Evolutionary conservation across 306 rosid genomes (phyloP).

Genomic region (Acmispon strigosus): DNA sequence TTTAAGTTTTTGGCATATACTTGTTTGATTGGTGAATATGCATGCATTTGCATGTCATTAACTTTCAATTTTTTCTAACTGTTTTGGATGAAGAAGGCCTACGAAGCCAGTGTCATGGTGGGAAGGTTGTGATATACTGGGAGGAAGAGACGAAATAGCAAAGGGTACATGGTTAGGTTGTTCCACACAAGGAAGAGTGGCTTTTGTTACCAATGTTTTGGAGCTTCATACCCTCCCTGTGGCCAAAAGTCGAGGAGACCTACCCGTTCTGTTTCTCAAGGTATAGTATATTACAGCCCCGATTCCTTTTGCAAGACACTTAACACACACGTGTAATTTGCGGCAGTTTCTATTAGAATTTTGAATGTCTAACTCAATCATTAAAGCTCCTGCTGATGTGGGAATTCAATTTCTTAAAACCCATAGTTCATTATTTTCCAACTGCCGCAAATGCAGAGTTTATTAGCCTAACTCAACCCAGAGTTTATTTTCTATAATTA

Average conservation of each 20-base stretch:
- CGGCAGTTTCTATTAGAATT: too few species aligned
- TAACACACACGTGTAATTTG: too few species aligned
- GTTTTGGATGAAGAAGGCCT: conserved; percentile 39
- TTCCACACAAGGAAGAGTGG: conserved; percentile 48
- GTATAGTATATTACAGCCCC: too few species aligned
- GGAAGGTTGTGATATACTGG: conserved; percentile 56
- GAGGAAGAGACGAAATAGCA: conserved; percentile 65
- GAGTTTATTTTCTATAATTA: too few species aligned
- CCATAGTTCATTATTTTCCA: too few species aligned
- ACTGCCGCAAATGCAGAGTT: too few species aligned
- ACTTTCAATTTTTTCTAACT: too few species aligned
- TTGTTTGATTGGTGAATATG: not conserved
- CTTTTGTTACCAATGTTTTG: conserved; percentile 58
- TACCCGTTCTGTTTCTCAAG: conserved; percentile 54
- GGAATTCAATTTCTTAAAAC: too few species aligned
- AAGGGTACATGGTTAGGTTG: conserved; percentile 75
- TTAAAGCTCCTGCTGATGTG: too few species aligned
- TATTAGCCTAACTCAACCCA: too few species aligned
- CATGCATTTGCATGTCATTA: not conserved
- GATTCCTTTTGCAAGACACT: too few species aligned
- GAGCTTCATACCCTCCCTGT: conserved; percentile 40
- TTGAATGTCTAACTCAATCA: too few species aligned
- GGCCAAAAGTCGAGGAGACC: conserved; percentile 56
- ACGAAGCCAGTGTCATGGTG: conserved; percentile 60
- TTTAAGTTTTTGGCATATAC: not conserved